Evolutionary conservation across 768 basidiomycete species (phyloP).

Genomic region (Plicaturopsis crispa): DNA sequence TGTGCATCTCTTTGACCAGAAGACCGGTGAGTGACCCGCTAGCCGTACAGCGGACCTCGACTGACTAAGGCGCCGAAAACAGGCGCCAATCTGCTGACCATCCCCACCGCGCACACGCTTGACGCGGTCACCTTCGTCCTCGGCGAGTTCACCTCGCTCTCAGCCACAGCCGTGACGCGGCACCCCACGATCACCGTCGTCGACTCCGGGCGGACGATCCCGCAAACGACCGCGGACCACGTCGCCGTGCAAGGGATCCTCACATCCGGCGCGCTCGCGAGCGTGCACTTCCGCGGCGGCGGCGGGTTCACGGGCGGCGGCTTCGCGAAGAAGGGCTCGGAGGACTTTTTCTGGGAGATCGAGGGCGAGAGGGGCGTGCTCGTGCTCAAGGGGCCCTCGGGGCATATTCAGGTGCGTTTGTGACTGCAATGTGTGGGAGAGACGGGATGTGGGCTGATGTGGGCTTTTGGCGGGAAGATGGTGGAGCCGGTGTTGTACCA

Average conservation of each 20-base stretch:
- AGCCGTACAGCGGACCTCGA: too few relatives aligned
- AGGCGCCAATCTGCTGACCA: conserved; percentile 11
- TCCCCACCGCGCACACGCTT: conserved; percentile 9
- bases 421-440: too few relatives aligned
- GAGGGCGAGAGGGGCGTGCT: conserved; percentile 11
- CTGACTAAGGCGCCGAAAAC: too few relatives aligned
- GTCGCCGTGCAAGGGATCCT: conserved; percentile 10
- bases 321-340: conserved; percentile 14
- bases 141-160: conserved; percentile 10
- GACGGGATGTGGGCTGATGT: neutral
- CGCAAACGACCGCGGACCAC: conserved; percentile 11
- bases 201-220: conserved; percentile 7
- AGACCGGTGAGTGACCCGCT: conserved; percentile 1
- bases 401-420: too few relatives aligned
- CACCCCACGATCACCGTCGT: conserved; percentile 7
- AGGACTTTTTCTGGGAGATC: conserved; percentile 9
- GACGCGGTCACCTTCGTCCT: conserved; percentile 10
- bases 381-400: neutral
- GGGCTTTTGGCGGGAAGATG: conserved; percentile 13
- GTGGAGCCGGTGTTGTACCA: conserved; percentile 19
- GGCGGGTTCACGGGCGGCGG: conserved; percentile 1
- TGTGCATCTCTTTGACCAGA: conserved; percentile 7
- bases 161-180: conserved; percentile 6
- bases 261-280: conserved; percentile 9
- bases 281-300: conserved; percentile 10